Conservation (phyloP, 306 rosid genomes). For the Cyamopsis tetragonoloba region DNA sequence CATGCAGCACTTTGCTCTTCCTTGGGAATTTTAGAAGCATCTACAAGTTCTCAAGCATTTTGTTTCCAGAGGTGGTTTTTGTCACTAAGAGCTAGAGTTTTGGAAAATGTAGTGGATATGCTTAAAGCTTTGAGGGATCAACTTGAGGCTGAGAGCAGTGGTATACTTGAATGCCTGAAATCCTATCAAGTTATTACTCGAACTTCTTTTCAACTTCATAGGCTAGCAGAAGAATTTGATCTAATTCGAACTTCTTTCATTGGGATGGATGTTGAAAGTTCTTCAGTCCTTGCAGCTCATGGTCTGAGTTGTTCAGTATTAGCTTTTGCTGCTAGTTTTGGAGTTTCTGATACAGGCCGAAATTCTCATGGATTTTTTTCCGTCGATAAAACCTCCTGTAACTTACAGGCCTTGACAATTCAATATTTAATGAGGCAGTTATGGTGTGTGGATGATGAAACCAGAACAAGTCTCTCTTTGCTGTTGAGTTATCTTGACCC, state of each 20-base stretch:
- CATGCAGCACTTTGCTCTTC: conserved; percentile 43
- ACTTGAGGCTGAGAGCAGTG: conserved; percentile 14
- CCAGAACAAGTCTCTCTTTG: conserved; percentile 32
- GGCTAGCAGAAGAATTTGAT: conserved; percentile 46
- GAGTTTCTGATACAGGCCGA: conserved; percentile 34
- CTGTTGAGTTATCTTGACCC: conserved; percentile 32
- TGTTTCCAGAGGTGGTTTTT: conserved; percentile 68
- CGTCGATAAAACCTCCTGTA: conserved; percentile 12
- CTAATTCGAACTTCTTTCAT: conserved; percentile 43
- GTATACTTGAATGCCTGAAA: neutral
- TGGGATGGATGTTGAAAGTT: conserved; percentile 51
- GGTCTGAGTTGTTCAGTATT: conserved; percentile 51
- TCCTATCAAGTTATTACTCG: conserved; percentile 29
- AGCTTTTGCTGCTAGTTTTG: conserved; percentile 50
- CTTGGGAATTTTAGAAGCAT: conserved; percentile 41
- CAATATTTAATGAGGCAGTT: conserved; percentile 44
- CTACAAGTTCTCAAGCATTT: conserved; percentile 33
- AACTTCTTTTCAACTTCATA: conserved; percentile 37
- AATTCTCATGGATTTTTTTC: neutral
- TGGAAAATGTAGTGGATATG: conserved; percentile 36
- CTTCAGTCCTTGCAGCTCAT: conserved; percentile 41
- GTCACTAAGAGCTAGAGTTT: conserved; percentile 44
- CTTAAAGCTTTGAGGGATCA: conserved; percentile 26
- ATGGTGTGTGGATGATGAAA: conserved; percentile 42
- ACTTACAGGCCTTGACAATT: conserved; percentile 24